Evolutionary conservation across 139 green algal species (phyloP), one percentile per base, ranked within the genome.

Genomic region (Picochlorum costavermella): DNA sequence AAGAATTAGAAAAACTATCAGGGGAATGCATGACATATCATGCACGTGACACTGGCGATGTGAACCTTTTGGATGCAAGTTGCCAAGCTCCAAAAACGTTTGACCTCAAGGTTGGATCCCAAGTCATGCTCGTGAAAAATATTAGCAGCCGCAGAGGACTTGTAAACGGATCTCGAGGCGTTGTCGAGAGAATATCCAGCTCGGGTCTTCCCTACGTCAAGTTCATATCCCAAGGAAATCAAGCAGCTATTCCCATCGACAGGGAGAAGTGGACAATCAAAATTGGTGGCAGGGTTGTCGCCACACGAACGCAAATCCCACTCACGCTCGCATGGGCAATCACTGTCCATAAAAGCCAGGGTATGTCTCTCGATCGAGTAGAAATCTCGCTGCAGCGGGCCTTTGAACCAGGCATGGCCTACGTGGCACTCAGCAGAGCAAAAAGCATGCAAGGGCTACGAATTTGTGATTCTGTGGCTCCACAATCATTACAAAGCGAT

Each of bases 351-450:
- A 88, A 87, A 70, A 78, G 51, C 23, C 84, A 91, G 62, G 84
- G 84, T 28, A 80, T 89, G 81, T 87, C 79, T 5, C 59, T 91
- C n/a, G 82, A 90, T 69, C 37, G 50, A 17, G 73, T 70, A 9
- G 67, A 80, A 70, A 67, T 85, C 14, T 63, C 10, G 56, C 61
- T 88, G 17, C 61, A 69, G 16, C 61, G 63, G 1, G 72, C 73
- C 1, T 91, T 91, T 63, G 84, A 83, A 61, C 58, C 76, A 11
- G 84, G 84, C 30, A 84, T 86, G 80, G 76, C 79, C 4, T 91
- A 91, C 60, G 84, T 91, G 17, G 84, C 84, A 2, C 74, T 91
- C 5, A 79, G 65, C 14, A 69, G 84, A 2, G 84, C 74, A 9
- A 64, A 59, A 23, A 67, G 44, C 30, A 49, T 81, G 63, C 61